Percentiles rank a stretch among this genome's conserved stretches.
phyloP scores from a whole-genome alignment of 2,329 filamentous ascomycete species.

The Claviceps sp. region DNA sequence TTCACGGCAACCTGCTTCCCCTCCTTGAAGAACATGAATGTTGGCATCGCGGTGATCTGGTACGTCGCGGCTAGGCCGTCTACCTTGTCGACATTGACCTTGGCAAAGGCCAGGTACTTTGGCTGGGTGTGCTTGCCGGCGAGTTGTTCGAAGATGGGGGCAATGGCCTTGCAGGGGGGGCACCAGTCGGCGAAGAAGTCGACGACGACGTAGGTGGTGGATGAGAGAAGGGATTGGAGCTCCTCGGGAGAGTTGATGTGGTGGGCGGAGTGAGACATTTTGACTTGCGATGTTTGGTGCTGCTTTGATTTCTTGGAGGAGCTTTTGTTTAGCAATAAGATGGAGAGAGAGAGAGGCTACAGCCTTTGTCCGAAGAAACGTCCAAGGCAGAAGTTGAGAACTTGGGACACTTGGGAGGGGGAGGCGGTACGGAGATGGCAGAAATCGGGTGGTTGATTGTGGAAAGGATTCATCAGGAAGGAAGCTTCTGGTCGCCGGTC shows the following conservation, averaged over 20 bases:
- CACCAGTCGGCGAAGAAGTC: slow-evolving; percentile 41
- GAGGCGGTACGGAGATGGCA: too few species aligned
- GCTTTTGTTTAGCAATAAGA: background rate
- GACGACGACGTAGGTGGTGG: slow-evolving; percentile 28
- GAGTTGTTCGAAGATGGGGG: slow-evolving; percentile 38
- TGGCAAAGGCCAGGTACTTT: slow-evolving; percentile 10
- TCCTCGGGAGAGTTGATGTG: slow-evolving; percentile 18
- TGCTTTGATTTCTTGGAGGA: background rate
- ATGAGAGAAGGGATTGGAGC: slow-evolving; percentile 23
- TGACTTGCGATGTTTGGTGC: background rate
- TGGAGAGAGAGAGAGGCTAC: too few species aligned
- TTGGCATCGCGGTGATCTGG: slow-evolving; percentile 82
- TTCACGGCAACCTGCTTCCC: slow-evolving; percentile 30
- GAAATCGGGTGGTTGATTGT: too few species aligned
- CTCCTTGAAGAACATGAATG: slow-evolving; percentile 77
- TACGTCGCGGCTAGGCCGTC: slow-evolving; percentile 44
- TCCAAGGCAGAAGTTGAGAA: too few species aligned
- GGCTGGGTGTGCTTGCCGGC: slow-evolving; percentile 12
- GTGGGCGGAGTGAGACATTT: slow-evolving; percentile 11
- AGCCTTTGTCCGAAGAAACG: too few species aligned
- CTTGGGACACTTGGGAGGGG: too few species aligned
- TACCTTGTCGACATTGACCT: slow-evolving; percentile 13
- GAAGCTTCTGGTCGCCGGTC: too few species aligned
- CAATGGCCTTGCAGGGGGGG: slow-evolving; percentile 34
- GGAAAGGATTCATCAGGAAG: too few species aligned